Evolutionary conservation across 1,139 yeast genomes (phyloP), one percentile per base, ranked within the genome.

Genomic region (Suhomyces coccinellae): DNA sequence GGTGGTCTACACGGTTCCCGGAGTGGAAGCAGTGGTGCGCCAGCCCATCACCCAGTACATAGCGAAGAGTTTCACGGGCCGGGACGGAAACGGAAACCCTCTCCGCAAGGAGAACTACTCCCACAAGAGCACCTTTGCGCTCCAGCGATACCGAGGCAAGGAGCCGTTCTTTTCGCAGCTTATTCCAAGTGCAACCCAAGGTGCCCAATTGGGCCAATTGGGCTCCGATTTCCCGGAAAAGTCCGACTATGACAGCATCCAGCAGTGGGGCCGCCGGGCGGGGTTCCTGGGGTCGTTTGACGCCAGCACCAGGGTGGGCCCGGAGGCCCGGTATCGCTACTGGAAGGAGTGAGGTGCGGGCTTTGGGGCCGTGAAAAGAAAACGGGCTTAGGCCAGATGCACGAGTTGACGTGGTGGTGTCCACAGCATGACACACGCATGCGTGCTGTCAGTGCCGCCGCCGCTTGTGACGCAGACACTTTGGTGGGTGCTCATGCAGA

Each of bases 1-100:
- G 29, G 62, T 62, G 30, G 56, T 74, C 10, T 67, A 64, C 45
- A 51, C 73, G 12, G 73, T 75, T 2, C 54, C 57, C 12, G 65
- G 68, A 2, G 43, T 71, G 3, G 63, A 63, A 9, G 62, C 66
- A 1, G 51, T 66, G 12, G 55, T 71, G 3, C 53, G 80, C 14
- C 68, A 66, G 43, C 79, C 78, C 1, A 59, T 75, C 14, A 59
- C 63, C 11, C 52, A 57, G 29, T 74, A 69, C 49, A 60, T 67
- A 16, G 53, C 63, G 10, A 69, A 65, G 45, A 55, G 68, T 1
- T 61, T 72, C 16, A 61, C 67, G 12, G 77, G 77, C 1, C 48
- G 65, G n/a, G 78, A 74, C 47, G 54, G 54, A 33, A 58, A 61
- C 28, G 77, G 78, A 0, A 70, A 73, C 39, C 59, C 52, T 29